phyloP scores from a whole-genome alignment of 164 flowering plant species.

The Saururus chinensis region DNA sequence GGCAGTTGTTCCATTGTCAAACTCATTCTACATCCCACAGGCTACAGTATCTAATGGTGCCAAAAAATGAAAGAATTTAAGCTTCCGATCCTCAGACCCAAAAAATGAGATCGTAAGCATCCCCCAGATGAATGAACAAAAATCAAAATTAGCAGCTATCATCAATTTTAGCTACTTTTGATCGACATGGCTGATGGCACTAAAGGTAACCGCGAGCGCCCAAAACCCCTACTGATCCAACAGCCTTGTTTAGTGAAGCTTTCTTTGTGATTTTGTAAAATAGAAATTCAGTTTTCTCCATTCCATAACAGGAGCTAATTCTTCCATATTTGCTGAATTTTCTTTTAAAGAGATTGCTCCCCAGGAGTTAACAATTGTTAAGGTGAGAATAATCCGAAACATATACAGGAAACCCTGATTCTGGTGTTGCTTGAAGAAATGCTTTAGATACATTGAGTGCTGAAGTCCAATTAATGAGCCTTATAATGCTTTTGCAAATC shows the following conservation, averaged over 20 bases:
- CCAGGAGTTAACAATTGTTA: constrained; percentile 69
- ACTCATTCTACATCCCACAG: constrained; percentile 95
- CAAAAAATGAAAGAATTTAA: constrained; percentile 76
- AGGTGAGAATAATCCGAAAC: constrained; percentile 87
- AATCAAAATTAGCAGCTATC: constrained; percentile 89
- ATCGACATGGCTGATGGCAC: constrained; percentile 55
- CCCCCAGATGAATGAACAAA: constrained; percentile 87
- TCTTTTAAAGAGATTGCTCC: constrained; percentile 50
- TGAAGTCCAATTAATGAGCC: too few relatives aligned
- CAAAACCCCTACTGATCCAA: constrained; percentile 82
- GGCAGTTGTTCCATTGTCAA: constrained; percentile 89
- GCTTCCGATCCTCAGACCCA: constrained; percentile 88
- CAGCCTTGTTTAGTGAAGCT: constrained; percentile 54
- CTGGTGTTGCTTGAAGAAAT: too few relatives aligned
- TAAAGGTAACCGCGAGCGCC: constrained; percentile 83
- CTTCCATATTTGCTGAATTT: constrained; percentile 69
- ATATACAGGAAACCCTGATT: constrained; percentile 16
- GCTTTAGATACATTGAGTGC: too few relatives aligned
- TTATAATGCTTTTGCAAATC: too few relatives aligned
- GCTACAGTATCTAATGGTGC: constrained; percentile 53
- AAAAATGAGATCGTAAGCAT: constrained; percentile 93
- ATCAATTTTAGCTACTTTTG: constrained; percentile 90
- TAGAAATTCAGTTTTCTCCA: constrained; percentile 96
- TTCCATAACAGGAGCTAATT: constrained; percentile 79
- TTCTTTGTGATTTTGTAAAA: constrained; percentile 75